A percentile compares a stretch with the other conserved stretches of the same genome.
These are phyloP conservation scores for Hygrocybe punicea DNA, from an alignment of 768 basidiomycete species.

Conservation along the genomic window DNA sequence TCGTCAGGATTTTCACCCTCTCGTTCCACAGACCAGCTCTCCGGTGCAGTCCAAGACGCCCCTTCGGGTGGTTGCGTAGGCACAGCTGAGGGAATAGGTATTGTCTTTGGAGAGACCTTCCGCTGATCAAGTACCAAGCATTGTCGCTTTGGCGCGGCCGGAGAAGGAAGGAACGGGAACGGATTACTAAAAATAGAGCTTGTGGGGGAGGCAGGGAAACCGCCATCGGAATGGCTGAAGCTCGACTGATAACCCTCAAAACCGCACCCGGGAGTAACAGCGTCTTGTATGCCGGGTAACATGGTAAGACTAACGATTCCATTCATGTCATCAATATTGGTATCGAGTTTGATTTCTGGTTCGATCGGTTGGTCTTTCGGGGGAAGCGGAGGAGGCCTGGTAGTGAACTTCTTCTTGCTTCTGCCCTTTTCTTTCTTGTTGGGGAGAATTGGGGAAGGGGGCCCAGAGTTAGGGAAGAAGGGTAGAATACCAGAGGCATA, in stretches of 20 bases:
- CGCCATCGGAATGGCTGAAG: slow-evolving; percentile 33
- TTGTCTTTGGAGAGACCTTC: slow-evolving; percentile 54
- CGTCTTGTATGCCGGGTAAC: slow-evolving; percentile 25
- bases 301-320: slow-evolving; percentile 65
- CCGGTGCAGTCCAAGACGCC: slow-evolving; percentile 62
- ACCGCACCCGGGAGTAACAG: slow-evolving; percentile 44
- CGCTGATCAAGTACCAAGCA: slow-evolving; percentile 23
- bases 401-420: slow-evolving; percentile 35
- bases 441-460: slow-evolving; percentile 13
- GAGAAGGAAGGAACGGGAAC: slow-evolving; percentile 37
- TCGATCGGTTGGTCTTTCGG: slow-evolving; percentile 33
- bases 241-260: slow-evolving; percentile 27
- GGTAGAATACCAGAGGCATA: slow-evolving; percentile 24
- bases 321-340: slow-evolving; percentile 72
- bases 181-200: slow-evolving; percentile 35
- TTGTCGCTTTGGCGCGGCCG: slow-evolving; percentile 22
- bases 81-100: slow-evolving; percentile 13
- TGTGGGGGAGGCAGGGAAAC: slow-evolving; percentile 25
- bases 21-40: slow-evolving; percentile 72
- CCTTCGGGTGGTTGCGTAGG: slow-evolving; percentile 15
- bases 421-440: slow-evolving; percentile 33
- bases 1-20: slow-evolving; percentile 40
- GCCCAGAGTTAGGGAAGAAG: slow-evolving; percentile 19
- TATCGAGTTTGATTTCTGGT: slow-evolving; percentile 52
- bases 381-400: slow-evolving; percentile 30